A percentile compares a stretch with the other conserved stretches of the same genome.
phyloP scores from a whole-genome alignment of 2,329 filamentous ascomycete species.

The Cytospora mali region DNA sequence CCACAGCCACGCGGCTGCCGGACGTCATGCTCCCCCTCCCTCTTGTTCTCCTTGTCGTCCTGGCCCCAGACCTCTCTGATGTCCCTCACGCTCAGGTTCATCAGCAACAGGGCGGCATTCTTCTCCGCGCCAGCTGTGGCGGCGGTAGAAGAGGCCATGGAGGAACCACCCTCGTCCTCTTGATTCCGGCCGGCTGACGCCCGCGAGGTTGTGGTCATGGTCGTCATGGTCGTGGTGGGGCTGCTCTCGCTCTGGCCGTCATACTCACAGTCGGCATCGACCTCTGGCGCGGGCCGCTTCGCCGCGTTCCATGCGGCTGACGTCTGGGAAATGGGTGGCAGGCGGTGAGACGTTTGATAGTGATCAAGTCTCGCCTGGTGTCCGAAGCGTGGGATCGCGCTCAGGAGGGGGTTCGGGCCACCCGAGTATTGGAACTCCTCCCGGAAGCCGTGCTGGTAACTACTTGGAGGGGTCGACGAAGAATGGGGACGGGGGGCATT shows the following conservation, averaged over 20 bases:
- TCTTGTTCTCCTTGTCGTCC: slow-evolving; percentile 17
- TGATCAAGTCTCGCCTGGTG: slow-evolving; percentile 14
- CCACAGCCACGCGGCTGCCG: slow-evolving; percentile 26
- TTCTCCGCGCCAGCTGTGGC: slow-evolving; percentile 41
- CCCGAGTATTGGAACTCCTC: slow-evolving; percentile 31
- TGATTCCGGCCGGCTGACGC: not conserved
- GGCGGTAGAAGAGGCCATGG: not conserved
- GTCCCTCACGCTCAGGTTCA: slow-evolving; percentile 51
- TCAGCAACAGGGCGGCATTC: slow-evolving; percentile 50
- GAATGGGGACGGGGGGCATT: slow-evolving; percentile 21
- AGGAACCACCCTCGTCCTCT: not conserved
- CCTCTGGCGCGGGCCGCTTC: slow-evolving; percentile 32
- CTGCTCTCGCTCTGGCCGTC: slow-evolving; percentile 31
- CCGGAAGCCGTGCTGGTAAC: slow-evolving; percentile 28
- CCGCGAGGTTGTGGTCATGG: slow-evolving; percentile 19
- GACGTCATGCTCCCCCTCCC: slow-evolving; percentile 11
- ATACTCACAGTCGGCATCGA: slow-evolving; percentile 32
- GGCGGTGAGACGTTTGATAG: slow-evolving; percentile 19
- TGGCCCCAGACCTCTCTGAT: slow-evolving; percentile 23
- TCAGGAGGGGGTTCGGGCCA: slow-evolving; percentile 46
- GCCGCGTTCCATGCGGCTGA: slow-evolving; percentile 3
- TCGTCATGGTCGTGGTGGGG: slow-evolving; percentile 24
- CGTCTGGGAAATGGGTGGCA: slow-evolving; percentile 10
- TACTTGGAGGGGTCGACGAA: slow-evolving; percentile 13
- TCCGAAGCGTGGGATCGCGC: slow-evolving; percentile 46